Evolutionary conservation across 2,329 filamentous ascomycete species (phyloP), one percentile per base, ranked within the genome.

Genomic region (Capronia coronata): DNA sequence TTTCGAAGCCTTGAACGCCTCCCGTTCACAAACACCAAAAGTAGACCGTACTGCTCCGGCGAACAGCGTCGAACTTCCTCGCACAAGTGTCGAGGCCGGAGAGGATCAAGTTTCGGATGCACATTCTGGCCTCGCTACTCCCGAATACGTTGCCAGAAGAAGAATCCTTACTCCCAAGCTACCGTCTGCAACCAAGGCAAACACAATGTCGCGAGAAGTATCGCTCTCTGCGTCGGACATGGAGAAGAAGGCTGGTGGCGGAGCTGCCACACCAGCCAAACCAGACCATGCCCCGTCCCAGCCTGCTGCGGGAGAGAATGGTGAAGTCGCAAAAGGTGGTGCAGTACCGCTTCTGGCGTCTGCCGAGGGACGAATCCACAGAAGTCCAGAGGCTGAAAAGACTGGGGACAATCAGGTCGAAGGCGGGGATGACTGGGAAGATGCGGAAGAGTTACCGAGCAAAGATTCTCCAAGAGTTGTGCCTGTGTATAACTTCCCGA

Each of bases 381-480:
- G 38, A 19, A 27, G 16, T 19, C 16, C 29, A 14, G 35, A 38
- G 9, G 29, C 9, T 11, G 44, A 41, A 27, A 47, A 52, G 9
- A 7, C 25, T 13, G 35, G 32, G n/a, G 45, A 47, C 10, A 32
- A 48, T 9, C 35, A 27, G n/a, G 25, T 39, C 16, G 55, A 63
- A n/a, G 54, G 89, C 40, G 86, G 82, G n/a, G 89, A 94, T 57
- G 90, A 83, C 68, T 94, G 89, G 89, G 89, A 95, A 72, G 94
- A 84, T 48, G 82, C 84, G 55, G 84, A 85, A 52, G 76, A 82
- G 63, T 75, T 80, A 63, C 40, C 53, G 21, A 46, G 77, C 80
- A 27, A 85, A 88, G 59, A 81, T 82, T 51, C 77, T 80, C 44
- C 25, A 16, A 71, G 75, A 39, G 76, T 82, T 21, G 81, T 95